Evolutionary conservation across 176 grass and related monocot genomes (phyloP).

Genomic region (Bolboschoenus planiculmis): DNA sequence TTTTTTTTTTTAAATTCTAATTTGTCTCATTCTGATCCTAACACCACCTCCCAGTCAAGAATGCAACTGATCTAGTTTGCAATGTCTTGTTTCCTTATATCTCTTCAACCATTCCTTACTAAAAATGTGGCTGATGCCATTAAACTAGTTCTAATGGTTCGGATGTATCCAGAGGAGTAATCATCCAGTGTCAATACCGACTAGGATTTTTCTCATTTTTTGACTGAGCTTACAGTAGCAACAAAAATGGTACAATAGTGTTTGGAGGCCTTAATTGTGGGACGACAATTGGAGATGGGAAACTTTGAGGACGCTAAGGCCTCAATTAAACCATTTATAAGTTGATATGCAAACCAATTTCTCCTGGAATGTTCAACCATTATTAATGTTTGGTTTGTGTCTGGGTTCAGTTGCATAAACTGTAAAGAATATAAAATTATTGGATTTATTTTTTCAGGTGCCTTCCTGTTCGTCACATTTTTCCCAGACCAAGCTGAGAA

Average conservation of each 20-base stretch:
- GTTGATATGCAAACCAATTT: neutral
- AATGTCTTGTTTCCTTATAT: neutral
- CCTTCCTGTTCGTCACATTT: conserved; percentile 75
- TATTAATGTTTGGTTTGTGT: neutral
- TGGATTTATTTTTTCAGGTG: conserved; percentile 34
- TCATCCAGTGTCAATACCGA: neutral
- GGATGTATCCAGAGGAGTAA: neutral
- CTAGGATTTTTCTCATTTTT: neutral
- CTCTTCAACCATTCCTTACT: neutral
- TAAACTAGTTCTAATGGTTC: neutral
- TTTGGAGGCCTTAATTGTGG: neutral
- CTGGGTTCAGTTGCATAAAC: neutral
- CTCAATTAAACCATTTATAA: neutral
- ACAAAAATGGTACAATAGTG: neutral
- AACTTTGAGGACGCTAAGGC: neutral
- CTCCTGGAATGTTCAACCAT: neutral
- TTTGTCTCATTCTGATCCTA: neutral
- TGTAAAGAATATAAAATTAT: neutral
- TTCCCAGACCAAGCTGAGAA: conserved; percentile 94
- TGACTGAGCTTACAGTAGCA: neutral
- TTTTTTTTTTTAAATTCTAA: neutral
- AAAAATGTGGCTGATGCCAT: no score
- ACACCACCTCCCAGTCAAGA: neutral
- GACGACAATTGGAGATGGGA: neutral
- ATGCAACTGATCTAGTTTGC: neutral